Percentiles rank a stretch among this genome's conserved stretches.
These are phyloP conservation scores for Chlorella sp. DNA, from an alignment of 139 green algal species.

Conservation along the genomic window DNA sequence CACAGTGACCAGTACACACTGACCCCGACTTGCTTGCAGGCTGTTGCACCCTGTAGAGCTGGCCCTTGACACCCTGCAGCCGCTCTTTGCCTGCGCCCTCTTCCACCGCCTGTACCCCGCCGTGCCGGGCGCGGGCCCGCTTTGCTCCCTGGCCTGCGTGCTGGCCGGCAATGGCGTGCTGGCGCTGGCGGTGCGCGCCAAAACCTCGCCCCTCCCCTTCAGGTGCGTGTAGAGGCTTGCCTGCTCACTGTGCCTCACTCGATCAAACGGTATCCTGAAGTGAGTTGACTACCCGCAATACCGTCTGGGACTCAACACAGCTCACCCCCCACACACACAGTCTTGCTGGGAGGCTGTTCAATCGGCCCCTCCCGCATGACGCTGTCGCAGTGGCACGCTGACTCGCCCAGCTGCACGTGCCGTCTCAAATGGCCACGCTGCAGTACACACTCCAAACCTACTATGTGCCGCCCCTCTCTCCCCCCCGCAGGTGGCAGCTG, in stretches of 20 bases:
- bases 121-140: background rate
- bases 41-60: background rate
- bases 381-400: no score
- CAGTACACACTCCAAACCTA: background rate
- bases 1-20: no score
- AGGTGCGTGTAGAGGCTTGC: background rate
- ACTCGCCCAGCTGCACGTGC: no score
- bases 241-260: no score
- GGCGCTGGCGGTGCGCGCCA: background rate
- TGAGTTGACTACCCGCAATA: no score
- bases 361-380: no score
- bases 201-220: conserved; percentile 7
- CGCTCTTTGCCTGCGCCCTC: background rate
- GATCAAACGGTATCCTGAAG: no score
- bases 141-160: background rate
- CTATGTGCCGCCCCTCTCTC: background rate
- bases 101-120: background rate
- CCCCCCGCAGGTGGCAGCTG: background rate
- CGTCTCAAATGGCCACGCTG: no score
- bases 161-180: conserved; percentile 8
- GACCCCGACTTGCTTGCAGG: background rate
- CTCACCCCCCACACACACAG: no score
- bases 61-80: background rate
- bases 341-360: no score
- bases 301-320: no score